These are phyloP conservation scores for Stephania yunnanensis DNA, from an alignment of 164 flowering plant genomes.

Conservation along the genomic window DNA sequence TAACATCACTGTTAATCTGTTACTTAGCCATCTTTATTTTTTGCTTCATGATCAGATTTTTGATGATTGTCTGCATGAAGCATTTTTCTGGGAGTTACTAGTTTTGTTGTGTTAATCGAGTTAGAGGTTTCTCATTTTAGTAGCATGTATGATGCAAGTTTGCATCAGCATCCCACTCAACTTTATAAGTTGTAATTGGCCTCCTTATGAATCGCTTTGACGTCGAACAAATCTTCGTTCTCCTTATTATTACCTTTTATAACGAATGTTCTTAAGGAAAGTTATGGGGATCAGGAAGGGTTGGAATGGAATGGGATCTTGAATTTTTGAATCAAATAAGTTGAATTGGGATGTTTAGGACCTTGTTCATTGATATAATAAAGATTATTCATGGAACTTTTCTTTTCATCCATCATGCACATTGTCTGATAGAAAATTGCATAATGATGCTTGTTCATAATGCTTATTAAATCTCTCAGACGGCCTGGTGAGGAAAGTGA, in stretches of 20 bases:
- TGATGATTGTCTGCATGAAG: not conserved
- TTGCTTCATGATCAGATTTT: not conserved
- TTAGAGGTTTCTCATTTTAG: not conserved
- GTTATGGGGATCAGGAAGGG: too few relatives aligned
- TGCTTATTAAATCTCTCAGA: slow-evolving; percentile 9
- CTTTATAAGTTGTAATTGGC: not conserved
- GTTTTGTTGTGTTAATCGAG: not conserved
- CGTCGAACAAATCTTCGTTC: not conserved
- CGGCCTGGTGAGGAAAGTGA: slow-evolving; percentile 52
- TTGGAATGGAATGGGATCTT: too few relatives aligned
- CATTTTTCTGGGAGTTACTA: not conserved
- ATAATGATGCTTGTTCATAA: not conserved
- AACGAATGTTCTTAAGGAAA: not conserved
- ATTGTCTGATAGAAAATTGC: not conserved
- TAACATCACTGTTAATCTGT: not conserved
- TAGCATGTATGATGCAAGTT: too few relatives aligned
- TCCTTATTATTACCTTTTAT: not conserved
- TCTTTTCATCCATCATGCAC: not conserved
- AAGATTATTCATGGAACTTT: not conserved
- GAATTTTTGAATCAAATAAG: too few relatives aligned
- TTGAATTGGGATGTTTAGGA: too few relatives aligned
- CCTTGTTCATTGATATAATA: too few relatives aligned
- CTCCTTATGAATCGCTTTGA: not conserved
- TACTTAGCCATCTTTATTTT: not conserved
- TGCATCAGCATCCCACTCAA: not conserved